phyloP scores from a whole-genome alignment of 495 filamentous ascomycete species.

The Lichina pygmaea region DNA sequence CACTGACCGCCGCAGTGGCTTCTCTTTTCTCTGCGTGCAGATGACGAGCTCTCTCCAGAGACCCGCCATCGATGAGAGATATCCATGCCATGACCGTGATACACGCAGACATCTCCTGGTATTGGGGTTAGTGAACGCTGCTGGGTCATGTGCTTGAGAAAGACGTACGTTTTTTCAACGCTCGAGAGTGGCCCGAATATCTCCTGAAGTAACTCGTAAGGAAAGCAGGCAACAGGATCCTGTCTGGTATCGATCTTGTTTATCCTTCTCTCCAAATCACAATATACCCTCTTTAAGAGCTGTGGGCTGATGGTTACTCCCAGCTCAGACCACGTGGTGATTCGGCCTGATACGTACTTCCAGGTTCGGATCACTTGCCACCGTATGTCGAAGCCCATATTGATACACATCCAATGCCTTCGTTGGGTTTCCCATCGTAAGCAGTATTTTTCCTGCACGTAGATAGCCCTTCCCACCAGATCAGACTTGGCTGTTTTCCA shows the following conservation, averaged over 20 bases:
- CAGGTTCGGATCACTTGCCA: slow-evolving; percentile 16
- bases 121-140: neutral
- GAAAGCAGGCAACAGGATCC: neutral
- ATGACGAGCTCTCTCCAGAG: slow-evolving; percentile 2
- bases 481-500: neutral
- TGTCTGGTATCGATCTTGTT: neutral
- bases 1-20: neutral
- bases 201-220: neutral
- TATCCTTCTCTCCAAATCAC: neutral
- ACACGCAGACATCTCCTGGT: slow-evolving; percentile 1
- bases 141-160: neutral
- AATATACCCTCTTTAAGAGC: neutral
- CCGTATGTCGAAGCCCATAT: slow-evolving; percentile 26
- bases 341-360: slow-evolving; percentile 12
- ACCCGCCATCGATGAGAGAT: neutral
- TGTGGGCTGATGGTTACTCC: neutral
- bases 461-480: slow-evolving; percentile 26
- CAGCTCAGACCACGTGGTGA: neutral
- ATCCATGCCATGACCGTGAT: neutral
- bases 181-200: neutral
- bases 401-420: slow-evolving; percentile 31
- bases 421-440: slow-evolving; percentile 23
- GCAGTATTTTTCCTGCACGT: slow-evolving; percentile 31
- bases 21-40: neutral
- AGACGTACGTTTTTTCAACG: neutral